Conservation (phyloP, 1,284 basidiomycete species). For the Crocinoboletus sp. region DNA sequence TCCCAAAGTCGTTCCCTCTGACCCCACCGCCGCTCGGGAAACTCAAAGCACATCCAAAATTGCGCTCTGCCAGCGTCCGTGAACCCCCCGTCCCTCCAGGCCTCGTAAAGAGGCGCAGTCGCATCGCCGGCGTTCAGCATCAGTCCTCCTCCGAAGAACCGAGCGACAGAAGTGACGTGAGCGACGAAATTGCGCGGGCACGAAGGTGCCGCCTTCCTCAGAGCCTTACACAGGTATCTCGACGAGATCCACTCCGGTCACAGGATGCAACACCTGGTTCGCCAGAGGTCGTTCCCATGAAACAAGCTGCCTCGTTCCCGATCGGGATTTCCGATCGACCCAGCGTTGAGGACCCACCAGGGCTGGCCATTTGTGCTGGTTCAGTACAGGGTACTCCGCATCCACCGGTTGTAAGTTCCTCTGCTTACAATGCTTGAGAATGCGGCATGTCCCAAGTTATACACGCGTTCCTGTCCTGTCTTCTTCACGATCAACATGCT, state of each 20-base stretch:
- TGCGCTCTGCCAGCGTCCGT: constrained; percentile 24
- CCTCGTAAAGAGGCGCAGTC: constrained; percentile 27
- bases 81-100: constrained; percentile 31
- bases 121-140: constrained; percentile 21
- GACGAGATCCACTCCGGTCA: constrained; percentile 2
- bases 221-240: not conserved
- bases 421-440: constrained; percentile 18
- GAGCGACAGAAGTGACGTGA: constrained; percentile 26
- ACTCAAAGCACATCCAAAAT: constrained; percentile 28
- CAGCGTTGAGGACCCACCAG: constrained; percentile 4
- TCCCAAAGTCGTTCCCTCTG: constrained; percentile 30
- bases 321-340: constrained; percentile 9
- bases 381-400: constrained; percentile 11
- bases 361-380: not conserved
- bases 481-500: constrained; percentile 18
- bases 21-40: constrained; percentile 24
- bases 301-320: constrained; percentile 13
- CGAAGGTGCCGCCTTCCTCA: constrained; percentile 7
- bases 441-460: constrained; percentile 6
- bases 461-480: constrained; percentile 10
- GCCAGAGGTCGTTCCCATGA: constrained; percentile 9
- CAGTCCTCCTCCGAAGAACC: constrained; percentile 30
- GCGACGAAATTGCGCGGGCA: constrained; percentile 15
- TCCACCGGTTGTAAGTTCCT: constrained; percentile 25
- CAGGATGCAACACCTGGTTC: not conserved